These are phyloP conservation scores for Bolboschoenus planiculmis DNA, from an alignment of 176 grass and related monocot species.

Conservation along the genomic window DNA sequence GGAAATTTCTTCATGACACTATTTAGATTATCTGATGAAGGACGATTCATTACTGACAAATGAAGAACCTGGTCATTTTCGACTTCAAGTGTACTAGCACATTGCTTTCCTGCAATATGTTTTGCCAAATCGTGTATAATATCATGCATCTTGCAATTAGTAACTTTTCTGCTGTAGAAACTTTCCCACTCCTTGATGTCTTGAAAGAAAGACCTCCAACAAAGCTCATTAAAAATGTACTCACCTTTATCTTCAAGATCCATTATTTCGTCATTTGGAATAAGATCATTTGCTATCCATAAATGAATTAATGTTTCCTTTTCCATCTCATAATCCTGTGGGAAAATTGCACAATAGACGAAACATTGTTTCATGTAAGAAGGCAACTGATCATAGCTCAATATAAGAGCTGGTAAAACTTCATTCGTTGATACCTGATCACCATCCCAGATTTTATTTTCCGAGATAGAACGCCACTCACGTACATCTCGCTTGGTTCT, in stretches of 20 bases:
- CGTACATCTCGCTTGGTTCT: background rate
- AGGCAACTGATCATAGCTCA: conserved; percentile 23
- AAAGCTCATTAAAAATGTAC: no score
- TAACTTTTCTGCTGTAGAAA: no score
- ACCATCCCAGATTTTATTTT: conserved; percentile 5
- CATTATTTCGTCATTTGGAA: no score
- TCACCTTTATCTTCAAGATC: no score
- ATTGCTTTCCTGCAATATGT: no score
- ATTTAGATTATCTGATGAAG: background rate
- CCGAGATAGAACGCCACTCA: conserved; percentile 8
- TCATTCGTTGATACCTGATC: background rate
- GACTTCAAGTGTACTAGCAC: no score
- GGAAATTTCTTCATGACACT: background rate
- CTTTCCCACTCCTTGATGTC: no score
- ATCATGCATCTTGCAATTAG: no score
- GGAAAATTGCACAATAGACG: conserved; percentile 23
- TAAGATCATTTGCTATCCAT: conserved; percentile 14
- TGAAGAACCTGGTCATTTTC: no score
- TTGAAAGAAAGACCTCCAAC: no score
- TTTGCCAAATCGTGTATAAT: no score
- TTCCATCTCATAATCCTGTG: conserved; percentile 11
- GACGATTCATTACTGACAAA: background rate
- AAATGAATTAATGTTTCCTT: conserved; percentile 23
- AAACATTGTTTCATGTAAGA: conserved; percentile 15
- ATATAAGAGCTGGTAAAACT: conserved; percentile 16